A percentile compares a stretch with the other conserved stretches of the same genome.
Evolutionary conservation across 148 eudicot species (phyloP).

Genomic region (Selenicereus undatus): DNA sequence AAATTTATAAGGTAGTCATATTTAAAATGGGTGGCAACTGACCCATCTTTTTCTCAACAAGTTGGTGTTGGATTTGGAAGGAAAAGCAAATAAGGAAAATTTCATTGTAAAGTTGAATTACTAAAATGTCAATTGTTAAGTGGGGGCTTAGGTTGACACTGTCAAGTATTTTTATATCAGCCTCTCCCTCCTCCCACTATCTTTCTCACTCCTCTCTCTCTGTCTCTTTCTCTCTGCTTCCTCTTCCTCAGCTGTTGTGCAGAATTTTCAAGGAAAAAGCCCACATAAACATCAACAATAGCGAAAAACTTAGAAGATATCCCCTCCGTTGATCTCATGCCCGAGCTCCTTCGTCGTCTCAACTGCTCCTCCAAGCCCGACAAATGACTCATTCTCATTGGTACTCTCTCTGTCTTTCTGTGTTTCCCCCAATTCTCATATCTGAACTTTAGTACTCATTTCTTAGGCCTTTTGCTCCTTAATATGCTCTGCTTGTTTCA

Average conservation of each 20-base stretch:
- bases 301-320: constrained; percentile 73
- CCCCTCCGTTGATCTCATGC: constrained; percentile 65
- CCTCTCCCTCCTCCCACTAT: neutral
- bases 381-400: constrained; percentile 90
- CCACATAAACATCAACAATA: constrained; percentile 17
- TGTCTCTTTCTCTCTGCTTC: neutral
- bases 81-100: no score
- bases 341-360: constrained; percentile 90
- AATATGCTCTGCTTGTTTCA: neutral
- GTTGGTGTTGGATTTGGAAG: no score
- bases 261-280: neutral
- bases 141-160: no score
- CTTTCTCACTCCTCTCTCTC: neutral
- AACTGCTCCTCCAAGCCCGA: constrained; percentile 82
- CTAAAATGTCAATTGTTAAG: no score
- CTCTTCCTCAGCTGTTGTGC: neutral
- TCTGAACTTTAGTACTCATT: constrained; percentile 4
- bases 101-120: no score
- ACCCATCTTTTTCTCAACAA: no score
- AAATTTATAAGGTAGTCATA: no score
- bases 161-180: neutral
- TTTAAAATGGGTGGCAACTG: no score
- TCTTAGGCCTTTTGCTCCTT: neutral
- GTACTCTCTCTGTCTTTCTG: constrained; percentile 22
- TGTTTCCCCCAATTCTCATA: constrained; percentile 5